Base-by-base conservation (phyloP, 306 rosid species). In the Malus sieversii region DNA sequence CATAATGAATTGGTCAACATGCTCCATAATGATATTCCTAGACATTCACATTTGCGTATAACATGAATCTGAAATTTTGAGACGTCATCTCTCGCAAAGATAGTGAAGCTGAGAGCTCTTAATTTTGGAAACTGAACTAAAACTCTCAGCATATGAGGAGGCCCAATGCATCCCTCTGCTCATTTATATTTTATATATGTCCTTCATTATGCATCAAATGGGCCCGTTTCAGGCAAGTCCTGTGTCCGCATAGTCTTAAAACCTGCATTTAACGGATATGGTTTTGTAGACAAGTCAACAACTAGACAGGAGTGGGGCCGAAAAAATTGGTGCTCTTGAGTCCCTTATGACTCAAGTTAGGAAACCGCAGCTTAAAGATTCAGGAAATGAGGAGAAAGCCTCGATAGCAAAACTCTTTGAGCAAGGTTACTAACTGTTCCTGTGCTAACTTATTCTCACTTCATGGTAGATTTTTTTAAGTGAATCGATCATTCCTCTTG, bases 331-430 rank as follows among this genome's bases (percentile, higher is more conserved):
- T 74, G 83, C 77, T 73, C 84, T 78, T 67, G 96, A 89, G 82
- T 85, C 98, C 84, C 96, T 86, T 60, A 63, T 85, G 66, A 77
- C 88, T 74, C 96, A 88, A 85, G 82, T 82, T 80, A 90, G 85
- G 81, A 86, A 71, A 27, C 87, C 91, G 44, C 96, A 82, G 77
- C 87, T 35, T 20, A 79, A 82, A 77, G 89, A 88, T 42, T 85
- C 90, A 33, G 97, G 88, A 81, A 89, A 87, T 40, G 97, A 90
- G 78, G 97, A 88, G 71, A 96, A 89, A 84, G 86, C 98, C 80
- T 92, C 99, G 38, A 85, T 96, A 60, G 97, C 98, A 74, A 92
- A 96, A 85, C 97, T 96, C 83, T 96, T 96, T 75, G 99, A 96
- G 75, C 99, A 96, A 96, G 99, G 99, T 96, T 72, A 68, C 70